Evolutionary conservation across 306 rosid species (phyloP).

Genomic region (Medicago ruthenica): DNA sequence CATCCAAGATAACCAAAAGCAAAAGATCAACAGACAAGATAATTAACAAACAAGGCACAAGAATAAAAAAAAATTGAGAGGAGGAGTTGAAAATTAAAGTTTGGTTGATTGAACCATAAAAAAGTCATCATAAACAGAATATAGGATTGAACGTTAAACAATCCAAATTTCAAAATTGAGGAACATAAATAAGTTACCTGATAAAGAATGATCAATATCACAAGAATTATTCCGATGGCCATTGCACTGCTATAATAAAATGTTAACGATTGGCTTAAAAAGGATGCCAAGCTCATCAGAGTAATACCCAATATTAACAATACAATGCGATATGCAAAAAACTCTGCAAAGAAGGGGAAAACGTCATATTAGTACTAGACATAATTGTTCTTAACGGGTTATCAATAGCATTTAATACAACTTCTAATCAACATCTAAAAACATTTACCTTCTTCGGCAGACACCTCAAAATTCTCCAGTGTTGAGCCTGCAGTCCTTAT

Average conservation of each 20-base stretch:
- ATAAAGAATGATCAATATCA: conserved; percentile 80
- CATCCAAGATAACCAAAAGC: conserved; percentile 8
- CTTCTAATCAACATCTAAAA: conserved; percentile 26
- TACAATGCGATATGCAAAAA: conserved; percentile 62
- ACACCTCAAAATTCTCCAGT: conserved; percentile 71
- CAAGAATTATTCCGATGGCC: conserved; percentile 81
- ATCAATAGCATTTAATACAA: conserved; percentile 27
- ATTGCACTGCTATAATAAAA: conserved; percentile 87
- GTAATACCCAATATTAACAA: conserved; percentile 64
- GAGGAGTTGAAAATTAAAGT: conserved; percentile 26
- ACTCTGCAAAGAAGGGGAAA: conserved; percentile 62
- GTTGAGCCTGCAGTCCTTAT: conserved; percentile 66
- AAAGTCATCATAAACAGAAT: conserved; percentile 15
- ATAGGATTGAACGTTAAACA: conserved; percentile 13
- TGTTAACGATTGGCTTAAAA: conserved; percentile 70
- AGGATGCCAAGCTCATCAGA: conserved; percentile 75
- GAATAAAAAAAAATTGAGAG: background rate
- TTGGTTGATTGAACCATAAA: conserved; percentile 16
- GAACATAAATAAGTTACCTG: conserved; percentile 65
- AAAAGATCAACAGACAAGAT: conserved; percentile 20
- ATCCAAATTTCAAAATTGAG: background rate
- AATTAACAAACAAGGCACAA: conserved; percentile 19
- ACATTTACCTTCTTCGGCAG: conserved; percentile 74
- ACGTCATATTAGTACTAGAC: conserved; percentile 13
- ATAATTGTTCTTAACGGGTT: conserved; percentile 12